Evolutionary conservation across 1,139 yeast species (phyloP).

Genomic region (Diutina pseudorugosa): DNA sequence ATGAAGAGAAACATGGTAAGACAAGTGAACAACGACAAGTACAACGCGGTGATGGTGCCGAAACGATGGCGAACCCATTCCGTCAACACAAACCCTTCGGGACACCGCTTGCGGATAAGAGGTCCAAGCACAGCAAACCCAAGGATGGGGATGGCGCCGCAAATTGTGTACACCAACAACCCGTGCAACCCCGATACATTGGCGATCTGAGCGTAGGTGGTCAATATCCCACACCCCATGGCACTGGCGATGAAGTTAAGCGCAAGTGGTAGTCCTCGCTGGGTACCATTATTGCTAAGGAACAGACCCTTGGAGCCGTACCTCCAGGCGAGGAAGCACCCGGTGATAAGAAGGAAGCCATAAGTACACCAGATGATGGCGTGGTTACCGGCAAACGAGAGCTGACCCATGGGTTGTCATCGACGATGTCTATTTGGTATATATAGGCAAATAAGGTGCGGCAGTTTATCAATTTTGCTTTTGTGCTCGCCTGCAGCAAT

Average conservation of each 20-base stretch:
- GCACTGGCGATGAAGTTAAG: conserved; percentile 66
- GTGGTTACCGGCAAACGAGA: conserved; percentile 27
- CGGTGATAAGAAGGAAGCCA: conserved; percentile 50
- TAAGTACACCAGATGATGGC: conserved; percentile 72
- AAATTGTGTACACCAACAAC: conserved; percentile 64
- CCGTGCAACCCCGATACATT: conserved; percentile 85
- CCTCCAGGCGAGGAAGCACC: conserved; percentile 44
- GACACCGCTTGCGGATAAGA: conserved; percentile 62
- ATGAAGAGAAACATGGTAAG: conserved; percentile 79
- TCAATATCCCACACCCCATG: conserved; percentile 81
- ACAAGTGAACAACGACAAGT: conserved; percentile 70
- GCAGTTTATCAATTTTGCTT: background rate
- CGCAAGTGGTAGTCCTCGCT: conserved; percentile 69
- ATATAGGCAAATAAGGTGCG: background rate
- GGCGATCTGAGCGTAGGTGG: conserved; percentile 81
- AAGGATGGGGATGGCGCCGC: conserved; percentile 76
- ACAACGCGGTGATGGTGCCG: conserved; percentile 62
- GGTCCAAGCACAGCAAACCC: conserved; percentile 81
- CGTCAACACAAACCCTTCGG: conserved; percentile 86
- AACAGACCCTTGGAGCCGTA: conserved; percentile 40
- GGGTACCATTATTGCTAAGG: conserved; percentile 69
- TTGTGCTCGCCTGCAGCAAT: background rate
- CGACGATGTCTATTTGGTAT: background rate
- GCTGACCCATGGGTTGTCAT: background rate
- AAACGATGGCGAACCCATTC: conserved; percentile 86